phyloP scores from a whole-genome alignment of 306 rosid genomes.

The Prunus fruticosa region DNA sequence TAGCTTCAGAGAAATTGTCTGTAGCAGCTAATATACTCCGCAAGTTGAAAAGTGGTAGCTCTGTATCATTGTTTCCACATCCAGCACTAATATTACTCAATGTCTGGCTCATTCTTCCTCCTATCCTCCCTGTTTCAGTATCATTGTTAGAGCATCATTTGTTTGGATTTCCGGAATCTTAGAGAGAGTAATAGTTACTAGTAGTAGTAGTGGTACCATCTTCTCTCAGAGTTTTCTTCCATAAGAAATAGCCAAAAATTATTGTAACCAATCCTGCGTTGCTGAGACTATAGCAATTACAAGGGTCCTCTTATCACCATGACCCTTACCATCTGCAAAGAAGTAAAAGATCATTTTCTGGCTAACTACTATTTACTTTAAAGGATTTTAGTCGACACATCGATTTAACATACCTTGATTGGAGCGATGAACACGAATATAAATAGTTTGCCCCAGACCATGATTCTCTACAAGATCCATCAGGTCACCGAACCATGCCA shows the following conservation, averaged over 20 bases:
- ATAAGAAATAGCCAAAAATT: background rate
- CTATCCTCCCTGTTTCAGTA: background rate
- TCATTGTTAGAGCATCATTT: background rate
- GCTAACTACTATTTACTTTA: background rate
- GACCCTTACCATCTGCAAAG: background rate
- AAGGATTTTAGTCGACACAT: background rate
- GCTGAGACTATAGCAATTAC: background rate
- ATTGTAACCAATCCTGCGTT: background rate
- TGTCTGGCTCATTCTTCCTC: background rate
- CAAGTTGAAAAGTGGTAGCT: conserved; percentile 35
- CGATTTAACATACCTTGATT: background rate
- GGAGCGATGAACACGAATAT: background rate
- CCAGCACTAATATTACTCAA: conserved; percentile 24
- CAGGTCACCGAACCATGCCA: background rate
- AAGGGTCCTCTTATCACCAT: background rate
- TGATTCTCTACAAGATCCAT: background rate
- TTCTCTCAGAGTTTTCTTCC: background rate
- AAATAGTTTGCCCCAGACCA: background rate
- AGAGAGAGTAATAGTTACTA: too few relatives aligned
- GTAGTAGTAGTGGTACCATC: background rate
- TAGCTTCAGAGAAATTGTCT: conserved; percentile 44
- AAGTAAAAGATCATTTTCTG: background rate
- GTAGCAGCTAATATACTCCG: conserved; percentile 37
- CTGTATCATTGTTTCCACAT: conserved; percentile 28
- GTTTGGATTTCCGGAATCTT: too few relatives aligned